A percentile compares a stretch with the other conserved stretches of the same genome.
phyloP scores from a whole-genome alignment of 495 filamentous ascomycete genomes.

The Trichoderma virens region DNA sequence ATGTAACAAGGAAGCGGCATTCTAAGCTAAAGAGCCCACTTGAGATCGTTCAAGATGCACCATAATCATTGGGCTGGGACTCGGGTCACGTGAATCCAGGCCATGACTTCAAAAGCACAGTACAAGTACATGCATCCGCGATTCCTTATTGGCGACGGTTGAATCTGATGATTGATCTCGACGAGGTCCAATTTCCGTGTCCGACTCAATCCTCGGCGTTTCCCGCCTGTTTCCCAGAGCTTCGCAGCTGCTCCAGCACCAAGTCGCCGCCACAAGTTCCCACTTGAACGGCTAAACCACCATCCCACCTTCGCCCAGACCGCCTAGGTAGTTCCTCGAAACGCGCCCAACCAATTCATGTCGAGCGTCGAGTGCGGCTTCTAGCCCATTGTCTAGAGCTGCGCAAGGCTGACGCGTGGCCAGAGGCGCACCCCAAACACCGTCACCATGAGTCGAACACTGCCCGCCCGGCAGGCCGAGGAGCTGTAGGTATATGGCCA shows the following conservation, averaged over 20 bases:
- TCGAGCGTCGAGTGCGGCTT: slow-evolving; percentile 7
- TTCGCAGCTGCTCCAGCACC: not conserved
- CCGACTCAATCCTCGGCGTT: not conserved
- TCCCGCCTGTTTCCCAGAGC: not conserved
- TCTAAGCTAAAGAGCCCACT: no score
- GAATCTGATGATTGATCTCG: no score
- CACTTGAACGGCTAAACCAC: not conserved
- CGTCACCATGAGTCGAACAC: slow-evolving; percentile 6
- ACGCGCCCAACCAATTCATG: slow-evolving; percentile 9
- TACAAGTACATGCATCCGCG: not conserved
- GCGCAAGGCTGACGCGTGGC: slow-evolving; percentile 9
- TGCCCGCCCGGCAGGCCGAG: slow-evolving; percentile 6
- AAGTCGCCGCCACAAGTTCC: not conserved
- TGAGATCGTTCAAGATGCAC: not conserved
- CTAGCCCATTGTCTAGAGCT: slow-evolving; percentile 7
- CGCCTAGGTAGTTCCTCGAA: not conserved
- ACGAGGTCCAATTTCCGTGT: no score
- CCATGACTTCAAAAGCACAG: not conserved
- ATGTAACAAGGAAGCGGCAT: no score
- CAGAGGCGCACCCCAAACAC: slow-evolving; percentile 8
- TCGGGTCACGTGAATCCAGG: not conserved
- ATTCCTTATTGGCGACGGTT: not conserved
- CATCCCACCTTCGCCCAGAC: slow-evolving; percentile 8
- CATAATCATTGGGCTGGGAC: not conserved
- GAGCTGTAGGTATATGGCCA: slow-evolving; percentile 9